These are phyloP conservation scores for Pseudogymnoascus sp. DNA, from an alignment of 2,329 filamentous ascomycete species.

Conservation along the genomic window DNA sequence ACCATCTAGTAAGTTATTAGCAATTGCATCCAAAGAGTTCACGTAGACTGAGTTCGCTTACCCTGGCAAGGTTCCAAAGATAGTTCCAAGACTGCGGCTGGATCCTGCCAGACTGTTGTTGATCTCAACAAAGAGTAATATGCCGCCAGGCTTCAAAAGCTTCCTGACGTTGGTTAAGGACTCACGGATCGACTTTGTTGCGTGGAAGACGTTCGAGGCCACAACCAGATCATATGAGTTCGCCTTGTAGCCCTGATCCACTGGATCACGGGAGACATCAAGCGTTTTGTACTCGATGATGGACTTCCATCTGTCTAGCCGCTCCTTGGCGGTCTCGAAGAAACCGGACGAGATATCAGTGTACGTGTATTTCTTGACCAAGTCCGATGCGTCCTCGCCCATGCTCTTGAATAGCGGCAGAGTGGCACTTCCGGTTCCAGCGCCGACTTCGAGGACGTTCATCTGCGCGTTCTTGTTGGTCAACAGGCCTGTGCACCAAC, in stretches of 20 bases:
- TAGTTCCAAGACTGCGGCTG: not conserved
- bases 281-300: conserved; percentile 27
- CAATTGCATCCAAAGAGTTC: not conserved
- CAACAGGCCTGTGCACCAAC: conserved; percentile 8
- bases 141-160: conserved; percentile 16
- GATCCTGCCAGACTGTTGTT: not conserved
- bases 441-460: conserved; percentile 18
- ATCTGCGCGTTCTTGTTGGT: conserved; percentile 12
- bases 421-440: conserved; percentile 19
- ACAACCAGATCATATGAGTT: conserved; percentile 21
- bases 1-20: not conserved
- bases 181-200: conserved; percentile 14
- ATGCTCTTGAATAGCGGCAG: conserved; percentile 13
- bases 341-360: conserved; percentile 23
- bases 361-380: conserved; percentile 17
- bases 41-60: not conserved
- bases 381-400: not conserved
- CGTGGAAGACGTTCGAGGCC: conserved; percentile 22
- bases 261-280: conserved; percentile 27
- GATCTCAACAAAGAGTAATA: conserved; percentile 11
- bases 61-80: not conserved
- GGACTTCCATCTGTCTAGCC: conserved; percentile 10
- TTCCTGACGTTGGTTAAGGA: conserved; percentile 17
- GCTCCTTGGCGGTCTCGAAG: conserved; percentile 26
- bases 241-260: conserved; percentile 28